Conservation (phyloP, 2,329 filamentous ascomycete species). For the Aspergillus sergii region DNA sequence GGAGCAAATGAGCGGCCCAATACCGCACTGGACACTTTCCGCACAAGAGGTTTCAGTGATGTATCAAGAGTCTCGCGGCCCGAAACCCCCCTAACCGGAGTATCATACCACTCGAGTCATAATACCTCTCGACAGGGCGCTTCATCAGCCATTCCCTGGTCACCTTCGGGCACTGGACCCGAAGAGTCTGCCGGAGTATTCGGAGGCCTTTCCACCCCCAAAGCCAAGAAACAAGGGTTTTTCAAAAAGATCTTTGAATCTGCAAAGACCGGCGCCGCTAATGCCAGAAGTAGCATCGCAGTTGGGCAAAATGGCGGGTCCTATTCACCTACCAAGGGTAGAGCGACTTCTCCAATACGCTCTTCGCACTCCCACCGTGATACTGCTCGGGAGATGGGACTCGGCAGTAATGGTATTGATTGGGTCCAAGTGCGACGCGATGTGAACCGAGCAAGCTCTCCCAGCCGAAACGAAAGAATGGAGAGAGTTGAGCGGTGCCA, state of each 20-base stretch:
- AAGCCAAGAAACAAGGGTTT: conserved; percentile 82
- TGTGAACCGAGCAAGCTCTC: conserved; percentile 90
- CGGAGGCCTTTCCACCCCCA: conserved; percentile 75
- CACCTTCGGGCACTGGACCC: conserved; percentile 44
- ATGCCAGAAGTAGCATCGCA: conserved; percentile 81
- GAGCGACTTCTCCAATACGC: conserved; percentile 48
- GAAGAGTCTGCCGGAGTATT: conserved; percentile 70
- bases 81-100: conserved; percentile 66
- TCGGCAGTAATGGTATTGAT: conserved; percentile 63
- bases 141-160: conserved; percentile 68
- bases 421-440: conserved; percentile 98
- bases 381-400: conserved; percentile 70
- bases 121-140: conserved; percentile 59
- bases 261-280: conserved; percentile 91
- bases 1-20: conserved; percentile 44
- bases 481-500: conserved; percentile 88
- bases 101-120: conserved; percentile 92
- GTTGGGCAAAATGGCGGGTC: conserved; percentile 56
- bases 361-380: conserved; percentile 45
- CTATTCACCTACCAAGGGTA: conserved; percentile 52
- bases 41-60: conserved; percentile 43
- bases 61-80: conserved; percentile 44
- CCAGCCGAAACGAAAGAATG: conserved; percentile 82
- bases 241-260: conserved; percentile 95
- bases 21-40: conserved; percentile 46